These are phyloP conservation scores for Lunasporangiospora selenospora DNA, from an alignment of 192 early-diverging fungal species.

Conservation along the genomic window DNA sequence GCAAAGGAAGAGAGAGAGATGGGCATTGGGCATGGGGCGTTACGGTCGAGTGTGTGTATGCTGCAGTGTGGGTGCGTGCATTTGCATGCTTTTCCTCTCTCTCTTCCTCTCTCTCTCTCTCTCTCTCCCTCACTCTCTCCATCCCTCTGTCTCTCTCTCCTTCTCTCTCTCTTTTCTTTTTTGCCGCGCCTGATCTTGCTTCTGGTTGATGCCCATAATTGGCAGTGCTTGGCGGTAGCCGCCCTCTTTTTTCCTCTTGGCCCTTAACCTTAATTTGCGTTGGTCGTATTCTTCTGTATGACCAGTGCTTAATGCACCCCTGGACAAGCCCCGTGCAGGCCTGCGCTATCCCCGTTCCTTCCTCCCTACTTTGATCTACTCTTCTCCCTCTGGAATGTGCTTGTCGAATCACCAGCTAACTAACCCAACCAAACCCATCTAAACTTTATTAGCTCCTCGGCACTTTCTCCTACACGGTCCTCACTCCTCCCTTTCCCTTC, in stretches of 20 bases:
- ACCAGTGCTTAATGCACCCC: slow-evolving; percentile 1
- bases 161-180: not conserved
- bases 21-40: too few relatives aligned
- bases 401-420: not conserved
- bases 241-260: too few relatives aligned
- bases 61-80: not conserved
- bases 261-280: not conserved
- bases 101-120: not conserved
- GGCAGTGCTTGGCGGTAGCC: too few relatives aligned
- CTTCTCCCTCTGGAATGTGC: not conserved
- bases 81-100: not conserved
- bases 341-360: too few relatives aligned
- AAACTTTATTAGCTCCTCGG: not conserved
- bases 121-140: not conserved
- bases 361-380: not conserved
- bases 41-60: not conserved
- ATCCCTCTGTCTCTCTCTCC: not conserved
- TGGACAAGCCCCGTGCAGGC: too few relatives aligned
- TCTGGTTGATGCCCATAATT: too few relatives aligned
- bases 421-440: slow-evolving; percentile 3
- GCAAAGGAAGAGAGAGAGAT: not conserved
- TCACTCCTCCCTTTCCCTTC: slow-evolving; percentile 45
- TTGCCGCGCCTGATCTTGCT: not conserved
- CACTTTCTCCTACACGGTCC: slow-evolving; percentile 6
- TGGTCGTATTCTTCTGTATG: not conserved